phyloP scores from a whole-genome alignment of 2,329 filamentous ascomycete genomes.

The Trichoderma koningii region DNA sequence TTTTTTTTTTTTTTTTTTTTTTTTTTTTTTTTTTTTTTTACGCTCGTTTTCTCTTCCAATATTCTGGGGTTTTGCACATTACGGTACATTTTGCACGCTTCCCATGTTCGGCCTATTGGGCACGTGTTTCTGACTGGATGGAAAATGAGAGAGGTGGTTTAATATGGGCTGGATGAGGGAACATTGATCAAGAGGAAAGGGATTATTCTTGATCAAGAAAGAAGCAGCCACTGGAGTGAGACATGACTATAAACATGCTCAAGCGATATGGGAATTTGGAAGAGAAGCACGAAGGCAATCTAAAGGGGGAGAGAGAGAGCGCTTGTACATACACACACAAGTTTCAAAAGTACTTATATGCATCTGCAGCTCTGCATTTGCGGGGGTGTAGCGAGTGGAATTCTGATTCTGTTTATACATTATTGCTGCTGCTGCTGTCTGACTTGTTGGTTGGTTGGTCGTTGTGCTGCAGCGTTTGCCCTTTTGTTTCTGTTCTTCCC shows the following conservation, averaged over 20 bases:
- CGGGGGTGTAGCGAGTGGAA: conserved; percentile 14
- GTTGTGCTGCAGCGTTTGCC: not conserved
- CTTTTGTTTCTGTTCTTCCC: not conserved
- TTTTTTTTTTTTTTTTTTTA: no score
- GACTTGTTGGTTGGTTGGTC: not conserved
- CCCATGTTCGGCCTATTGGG: not conserved
- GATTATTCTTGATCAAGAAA: not conserved
- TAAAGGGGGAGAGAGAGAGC: not conserved
- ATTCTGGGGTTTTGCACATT: conserved; percentile 14
- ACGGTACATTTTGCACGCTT: not conserved
- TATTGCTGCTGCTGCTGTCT: not conserved
- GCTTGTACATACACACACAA: conserved; percentile 16
- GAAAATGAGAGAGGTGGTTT: not conserved
- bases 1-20: no score
- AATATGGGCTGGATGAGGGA: conserved; percentile 4
- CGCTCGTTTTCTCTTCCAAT: not conserved
- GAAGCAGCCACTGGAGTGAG: not conserved
- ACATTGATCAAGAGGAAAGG: not conserved
- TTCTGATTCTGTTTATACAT: not conserved
- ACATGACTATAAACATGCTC: not conserved
- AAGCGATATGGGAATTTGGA: no score
- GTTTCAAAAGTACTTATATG: not conserved
- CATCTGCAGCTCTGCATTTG: conserved; percentile 11
- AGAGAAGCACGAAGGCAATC: not conserved
- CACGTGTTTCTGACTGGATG: not conserved